phyloP scores from a whole-genome alignment of 2,329 filamentous ascomycete genomes.

The Penicillium aurantiogriseum region DNA sequence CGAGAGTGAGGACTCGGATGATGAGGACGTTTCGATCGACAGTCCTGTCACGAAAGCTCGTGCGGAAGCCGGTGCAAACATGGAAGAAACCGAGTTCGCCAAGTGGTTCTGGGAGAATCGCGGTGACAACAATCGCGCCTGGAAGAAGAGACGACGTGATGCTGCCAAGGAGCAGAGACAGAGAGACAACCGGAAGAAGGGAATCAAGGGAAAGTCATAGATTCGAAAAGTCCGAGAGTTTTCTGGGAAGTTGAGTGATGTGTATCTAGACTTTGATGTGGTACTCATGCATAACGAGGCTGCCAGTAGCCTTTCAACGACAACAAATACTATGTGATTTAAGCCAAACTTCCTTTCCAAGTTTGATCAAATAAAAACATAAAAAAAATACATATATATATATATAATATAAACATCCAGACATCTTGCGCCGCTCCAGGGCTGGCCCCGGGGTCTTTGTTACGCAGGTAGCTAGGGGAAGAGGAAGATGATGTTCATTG shows the following conservation, averaged over 20 bases:
- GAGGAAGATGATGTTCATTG: no score
- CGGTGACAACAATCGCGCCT: conserved; percentile 51
- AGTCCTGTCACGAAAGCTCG: conserved; percentile 26
- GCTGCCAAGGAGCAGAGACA: conserved; percentile 60
- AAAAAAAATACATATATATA: background rate
- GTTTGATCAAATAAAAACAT: background rate
- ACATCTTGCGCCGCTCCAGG: background rate
- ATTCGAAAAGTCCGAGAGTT: background rate
- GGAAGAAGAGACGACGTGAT: conserved; percentile 57
- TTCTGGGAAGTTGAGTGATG: background rate
- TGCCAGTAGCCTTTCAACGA: background rate
- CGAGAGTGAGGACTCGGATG: conserved; percentile 26
- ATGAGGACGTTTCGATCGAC: conserved; percentile 20
- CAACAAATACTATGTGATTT: conserved; percentile 1
- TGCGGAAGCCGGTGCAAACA: conserved; percentile 9
- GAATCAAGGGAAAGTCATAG: conserved; percentile 40
- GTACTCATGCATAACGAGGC: background rate
- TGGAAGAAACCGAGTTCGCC: conserved; percentile 56
- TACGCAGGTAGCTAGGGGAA: no score
- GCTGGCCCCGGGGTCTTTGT: background rate
- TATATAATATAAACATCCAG: background rate
- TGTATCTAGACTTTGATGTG: background rate
- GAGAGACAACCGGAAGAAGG: conserved; percentile 57
- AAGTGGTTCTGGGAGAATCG: conserved; percentile 61
- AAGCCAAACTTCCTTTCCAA: background rate